Conservation (phyloP, 169 alveolate genomes). For the Theileria annulata region DNA sequence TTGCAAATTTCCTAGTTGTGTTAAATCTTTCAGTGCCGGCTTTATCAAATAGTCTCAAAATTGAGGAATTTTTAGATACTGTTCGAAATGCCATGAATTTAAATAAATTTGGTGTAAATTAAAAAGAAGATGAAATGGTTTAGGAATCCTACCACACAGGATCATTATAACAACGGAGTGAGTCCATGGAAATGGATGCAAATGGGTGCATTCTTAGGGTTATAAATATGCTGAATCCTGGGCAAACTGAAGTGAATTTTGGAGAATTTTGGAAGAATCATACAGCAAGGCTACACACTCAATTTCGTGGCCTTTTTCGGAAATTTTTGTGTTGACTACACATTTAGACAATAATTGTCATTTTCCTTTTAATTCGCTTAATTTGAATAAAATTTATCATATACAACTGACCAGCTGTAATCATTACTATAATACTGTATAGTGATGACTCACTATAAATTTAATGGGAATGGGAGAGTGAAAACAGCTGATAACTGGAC, state of each 20-base stretch:
- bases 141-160: conserved; percentile 26
- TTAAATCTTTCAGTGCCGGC: background rate
- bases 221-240: background rate
- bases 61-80: background rate
- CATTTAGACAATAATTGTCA: background rate
- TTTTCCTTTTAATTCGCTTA: background rate
- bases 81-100: background rate
- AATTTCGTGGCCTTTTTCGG: too few relatives aligned
- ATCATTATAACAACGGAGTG: background rate
- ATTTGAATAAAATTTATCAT: background rate
- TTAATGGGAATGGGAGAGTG: background rate
- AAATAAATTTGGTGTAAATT: background rate
- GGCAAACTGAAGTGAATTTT: background rate
- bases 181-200: background rate
- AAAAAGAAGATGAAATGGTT: conserved; percentile 7
- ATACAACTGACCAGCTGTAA: too few relatives aligned
- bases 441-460: conserved; percentile 8
- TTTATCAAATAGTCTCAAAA: conserved; percentile 10
- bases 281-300: background rate
- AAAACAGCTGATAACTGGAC: conserved; percentile 28
- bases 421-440: too few relatives aligned
- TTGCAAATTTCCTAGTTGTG: conserved; percentile 3
- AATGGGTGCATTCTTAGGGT: conserved; percentile 3
- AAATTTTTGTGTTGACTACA: background rate
- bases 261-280: background rate